phyloP scores from a whole-genome alignment of 176 grass and related monocot species.

The Musa troglodytarum region DNA sequence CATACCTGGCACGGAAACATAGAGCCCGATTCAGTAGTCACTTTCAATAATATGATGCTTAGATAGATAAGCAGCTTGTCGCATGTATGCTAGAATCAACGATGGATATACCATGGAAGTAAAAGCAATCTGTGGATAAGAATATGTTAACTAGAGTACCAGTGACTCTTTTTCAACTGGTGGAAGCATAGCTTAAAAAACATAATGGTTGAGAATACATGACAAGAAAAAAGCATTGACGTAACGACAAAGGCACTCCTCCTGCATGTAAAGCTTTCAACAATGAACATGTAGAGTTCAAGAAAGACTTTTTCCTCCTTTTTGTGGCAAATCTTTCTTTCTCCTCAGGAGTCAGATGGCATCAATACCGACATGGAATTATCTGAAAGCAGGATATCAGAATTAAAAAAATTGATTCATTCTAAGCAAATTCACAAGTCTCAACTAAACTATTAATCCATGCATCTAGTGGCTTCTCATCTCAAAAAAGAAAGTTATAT shows the following conservation, averaged over 20 bases:
- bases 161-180: neutral
- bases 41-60: constrained; percentile 83
- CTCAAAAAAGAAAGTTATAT: neutral
- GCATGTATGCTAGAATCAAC: constrained; percentile 95
- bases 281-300: neutral
- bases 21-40: constrained; percentile 88
- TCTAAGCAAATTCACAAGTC: neutral
- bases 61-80: constrained; percentile 93
- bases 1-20: constrained; percentile 87
- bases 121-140: constrained; percentile 68
- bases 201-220: neutral
- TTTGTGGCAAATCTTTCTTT: neutral
- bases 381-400: neutral
- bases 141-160: constrained; percentile 2
- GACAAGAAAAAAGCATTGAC: too few relatives aligned
- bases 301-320: neutral
- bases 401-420: too few relatives aligned
- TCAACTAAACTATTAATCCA: neutral
- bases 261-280: neutral
- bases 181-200: neutral
- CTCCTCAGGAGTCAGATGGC: neutral
- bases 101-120: constrained; percentile 97
- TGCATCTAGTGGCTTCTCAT: neutral
- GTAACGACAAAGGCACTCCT: too few relatives aligned
- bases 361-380: neutral